These are phyloP conservation scores for Neopestalotiopsis clavispora DNA, from an alignment of 2,329 filamentous ascomycete species.

Conservation along the genomic window DNA sequence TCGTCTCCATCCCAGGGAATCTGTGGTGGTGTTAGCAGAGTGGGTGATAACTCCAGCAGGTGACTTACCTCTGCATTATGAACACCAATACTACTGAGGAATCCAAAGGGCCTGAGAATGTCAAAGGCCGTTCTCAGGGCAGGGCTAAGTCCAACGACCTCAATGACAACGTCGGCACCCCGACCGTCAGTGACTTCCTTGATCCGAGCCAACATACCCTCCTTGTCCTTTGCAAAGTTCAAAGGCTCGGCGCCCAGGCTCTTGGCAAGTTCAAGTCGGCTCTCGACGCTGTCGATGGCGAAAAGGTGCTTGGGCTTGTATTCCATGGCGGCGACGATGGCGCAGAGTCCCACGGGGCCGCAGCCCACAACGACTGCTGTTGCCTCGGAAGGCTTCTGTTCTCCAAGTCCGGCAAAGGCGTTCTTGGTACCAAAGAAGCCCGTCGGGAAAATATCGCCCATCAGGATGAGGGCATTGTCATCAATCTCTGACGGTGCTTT, in stretches of 20 bases:
- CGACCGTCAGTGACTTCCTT: conserved; percentile 77
- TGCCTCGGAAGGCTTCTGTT: conserved; percentile 64
- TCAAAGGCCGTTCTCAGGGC: conserved; percentile 75
- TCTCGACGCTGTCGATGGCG: conserved; percentile 79
- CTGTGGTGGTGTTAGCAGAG: conserved; percentile 38
- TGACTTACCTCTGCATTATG: conserved; percentile 70
- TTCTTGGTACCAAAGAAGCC: conserved; percentile 85
- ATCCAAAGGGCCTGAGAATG: conserved; percentile 72
- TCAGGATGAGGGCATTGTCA: conserved; percentile 78
- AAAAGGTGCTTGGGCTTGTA: conserved; percentile 77
- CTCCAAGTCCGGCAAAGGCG: conserved; percentile 69
- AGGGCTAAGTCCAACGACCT: conserved; percentile 74
- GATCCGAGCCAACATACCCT: conserved; percentile 70
- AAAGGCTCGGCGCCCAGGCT: conserved; percentile 80
- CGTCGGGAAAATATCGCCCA: conserved; percentile 92
- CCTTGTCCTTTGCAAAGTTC: conserved; percentile 73
- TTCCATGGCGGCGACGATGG: conserved; percentile 77
- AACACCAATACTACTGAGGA: conserved; percentile 76
- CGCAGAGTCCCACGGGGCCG: conserved; percentile 84
- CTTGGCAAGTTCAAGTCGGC: conserved; percentile 74
- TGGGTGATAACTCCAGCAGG: neutral
- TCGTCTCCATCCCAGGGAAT: conserved; percentile 48
- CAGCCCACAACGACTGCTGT: conserved; percentile 84
- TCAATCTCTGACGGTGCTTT: conserved; percentile 74
- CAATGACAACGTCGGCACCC: conserved; percentile 84